Conservation (phyloP, 2,329 filamentous ascomycete species). For the Albophoma yamanashiensis region DNA sequence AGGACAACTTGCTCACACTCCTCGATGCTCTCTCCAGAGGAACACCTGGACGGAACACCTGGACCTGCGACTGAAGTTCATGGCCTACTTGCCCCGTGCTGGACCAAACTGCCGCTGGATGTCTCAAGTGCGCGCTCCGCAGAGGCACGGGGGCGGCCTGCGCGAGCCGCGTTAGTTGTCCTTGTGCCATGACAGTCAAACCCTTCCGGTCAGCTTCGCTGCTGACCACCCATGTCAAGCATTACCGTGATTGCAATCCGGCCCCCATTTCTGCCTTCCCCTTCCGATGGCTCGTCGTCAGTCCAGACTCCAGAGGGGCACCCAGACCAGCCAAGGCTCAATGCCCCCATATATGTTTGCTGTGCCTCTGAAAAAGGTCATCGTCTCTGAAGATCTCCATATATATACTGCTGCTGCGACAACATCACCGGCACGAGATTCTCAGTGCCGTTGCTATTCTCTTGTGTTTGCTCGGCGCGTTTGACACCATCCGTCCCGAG, state of each 20-base stretch:
- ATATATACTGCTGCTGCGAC: not conserved
- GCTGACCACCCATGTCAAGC: not conserved
- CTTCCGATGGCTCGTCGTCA: not conserved
- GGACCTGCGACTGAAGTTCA: not conserved
- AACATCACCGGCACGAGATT: not conserved
- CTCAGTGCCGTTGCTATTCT: not conserved
- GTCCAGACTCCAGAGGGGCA: not conserved
- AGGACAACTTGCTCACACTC: not conserved
- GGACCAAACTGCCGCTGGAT: not conserved
- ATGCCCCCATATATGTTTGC: not conserved
- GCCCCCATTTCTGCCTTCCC: not conserved
- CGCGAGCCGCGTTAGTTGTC: not conserved
- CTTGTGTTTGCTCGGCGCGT: not conserved
- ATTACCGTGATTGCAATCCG: not conserved
- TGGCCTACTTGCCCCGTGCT: not conserved
- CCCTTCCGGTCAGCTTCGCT: not conserved
- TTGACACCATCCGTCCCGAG: not conserved
- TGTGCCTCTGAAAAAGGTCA: not conserved
- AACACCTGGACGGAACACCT: not conserved
- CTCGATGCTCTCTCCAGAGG: not conserved
- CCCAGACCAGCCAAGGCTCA: not conserved
- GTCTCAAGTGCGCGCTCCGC: not conserved
- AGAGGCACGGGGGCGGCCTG: not conserved
- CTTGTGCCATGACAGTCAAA: slow-evolving; percentile 3
- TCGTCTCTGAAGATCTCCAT: not conserved